Base-by-base conservation (phyloP, 208 protist genomes). In the Leptomonas pyrrhocoris region DNA sequence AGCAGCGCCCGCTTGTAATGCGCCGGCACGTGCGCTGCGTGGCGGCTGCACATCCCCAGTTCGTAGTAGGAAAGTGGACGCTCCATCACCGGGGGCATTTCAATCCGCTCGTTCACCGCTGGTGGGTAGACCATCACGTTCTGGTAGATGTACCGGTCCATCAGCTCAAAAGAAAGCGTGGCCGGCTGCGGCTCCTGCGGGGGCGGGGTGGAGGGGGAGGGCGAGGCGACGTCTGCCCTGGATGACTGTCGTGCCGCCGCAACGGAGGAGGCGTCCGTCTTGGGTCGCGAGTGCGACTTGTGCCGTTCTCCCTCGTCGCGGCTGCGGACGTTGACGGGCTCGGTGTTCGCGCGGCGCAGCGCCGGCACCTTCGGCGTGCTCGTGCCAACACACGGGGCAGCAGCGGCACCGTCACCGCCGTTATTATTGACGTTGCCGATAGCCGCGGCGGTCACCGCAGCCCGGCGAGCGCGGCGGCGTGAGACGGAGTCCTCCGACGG, bases 131-230 rank as follows among this genome's bases (percentile, higher is more conserved):
- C 60, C 46, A 55, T 66, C 38, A 66, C 46, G 46, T 25, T 31
- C 8, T 66, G 46, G 60, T 66, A 66, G n/a, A 66, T 66, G 60
- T 28, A 66, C 5, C 60, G 46, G 21, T 66, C 60, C 60, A 66
- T 66, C 46, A 55, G 3, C 30, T 53, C 60, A 18, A 66, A 27
- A 3, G 46, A 55, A 16, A 66, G 25, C 30, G 31, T 43, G 13
- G 36, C 16, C 31, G 60, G 60, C 46, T 53, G 46, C 46, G 4
- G 19, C 30, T 53, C 23, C 60, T 53, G 60, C 27, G 60, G 60
- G 2, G 43, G 30, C 13, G 60, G 60, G 4, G 43, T 43, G 28
- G 46, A 8, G 31, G 30, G 46, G 27, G 60, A 42, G 9, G 18
- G 43, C 1, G 43, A 21, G 0, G 46, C 30, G 2, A 46, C 34